Conservation (phyloP, 805 yeast species). For the Lipomyces chichibuensis region DNA sequence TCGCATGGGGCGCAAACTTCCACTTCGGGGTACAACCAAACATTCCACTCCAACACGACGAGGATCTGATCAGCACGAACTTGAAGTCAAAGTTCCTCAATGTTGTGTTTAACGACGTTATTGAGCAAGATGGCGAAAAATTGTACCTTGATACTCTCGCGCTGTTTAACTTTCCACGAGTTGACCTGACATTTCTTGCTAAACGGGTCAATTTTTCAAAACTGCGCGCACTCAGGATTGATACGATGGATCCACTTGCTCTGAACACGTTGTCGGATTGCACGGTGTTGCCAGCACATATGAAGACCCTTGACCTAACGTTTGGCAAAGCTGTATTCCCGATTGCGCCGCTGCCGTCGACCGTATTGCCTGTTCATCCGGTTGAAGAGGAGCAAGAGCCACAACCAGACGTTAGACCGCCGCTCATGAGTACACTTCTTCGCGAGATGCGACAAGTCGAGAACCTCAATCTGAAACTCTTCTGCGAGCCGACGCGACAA, state of each 20-base stretch:
- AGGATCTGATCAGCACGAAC: slow-evolving; percentile 16
- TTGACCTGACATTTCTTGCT: slow-evolving; percentile 18
- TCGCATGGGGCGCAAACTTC: neutral
- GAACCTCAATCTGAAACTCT: slow-evolving; percentile 25
- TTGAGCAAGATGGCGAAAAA: neutral
- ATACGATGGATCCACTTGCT: slow-evolving; percentile 25
- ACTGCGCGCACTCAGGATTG: slow-evolving; percentile 19
- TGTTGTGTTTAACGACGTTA: slow-evolving; percentile 8
- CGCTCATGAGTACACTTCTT: slow-evolving; percentile 23
- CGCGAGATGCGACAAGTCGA: slow-evolving; percentile 23
- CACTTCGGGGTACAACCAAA: neutral
- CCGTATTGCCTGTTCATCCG: neutral
- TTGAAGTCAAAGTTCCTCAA: slow-evolving; percentile 18
- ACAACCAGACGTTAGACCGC: slow-evolving; percentile 10
- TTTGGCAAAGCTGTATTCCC: slow-evolving; percentile 24
- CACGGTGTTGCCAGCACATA: slow-evolving; percentile 14
- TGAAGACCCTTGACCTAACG: slow-evolving; percentile 28
- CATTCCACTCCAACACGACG: slow-evolving; percentile 1
- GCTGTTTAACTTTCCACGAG: slow-evolving; percentile 26
- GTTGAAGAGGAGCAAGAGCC: neutral
- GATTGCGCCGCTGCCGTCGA: slow-evolving; percentile 1
- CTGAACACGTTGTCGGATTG: slow-evolving; percentile 15
- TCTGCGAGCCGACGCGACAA: slow-evolving; percentile 24
- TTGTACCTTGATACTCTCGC: slow-evolving; percentile 22
- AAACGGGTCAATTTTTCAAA: slow-evolving; percentile 9